A percentile compares a stretch with the other conserved stretches of the same genome.
Conservation (phyloP, 2,329 filamentous ascomycete genomes). For the Aureobasidium sp. region DNA sequence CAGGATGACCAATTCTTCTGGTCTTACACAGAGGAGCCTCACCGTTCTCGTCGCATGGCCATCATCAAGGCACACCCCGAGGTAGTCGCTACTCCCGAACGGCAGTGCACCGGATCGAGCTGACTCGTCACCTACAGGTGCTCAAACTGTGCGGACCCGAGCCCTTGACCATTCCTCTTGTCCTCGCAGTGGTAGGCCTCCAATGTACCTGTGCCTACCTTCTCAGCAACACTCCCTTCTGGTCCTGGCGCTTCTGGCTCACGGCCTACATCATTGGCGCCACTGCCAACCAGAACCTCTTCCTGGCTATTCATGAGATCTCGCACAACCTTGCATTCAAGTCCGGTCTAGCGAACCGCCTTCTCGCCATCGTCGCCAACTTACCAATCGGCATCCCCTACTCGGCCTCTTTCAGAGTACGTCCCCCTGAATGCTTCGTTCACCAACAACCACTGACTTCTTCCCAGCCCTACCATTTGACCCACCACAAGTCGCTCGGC, state of each 20-base stretch:
- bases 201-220: slow-evolving; percentile 71
- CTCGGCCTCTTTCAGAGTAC: slow-evolving; percentile 83
- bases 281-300: slow-evolving; percentile 95
- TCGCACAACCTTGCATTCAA: slow-evolving; percentile 94
- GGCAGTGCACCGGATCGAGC: not conserved
- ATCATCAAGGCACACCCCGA: slow-evolving; percentile 99
- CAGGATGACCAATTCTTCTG: slow-evolving; percentile 70
- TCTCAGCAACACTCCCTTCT: slow-evolving; percentile 66
- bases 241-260: slow-evolving; percentile 76
- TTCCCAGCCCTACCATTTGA: slow-evolving; percentile 80
- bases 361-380: slow-evolving; percentile 89
- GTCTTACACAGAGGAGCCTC: slow-evolving; percentile 98
- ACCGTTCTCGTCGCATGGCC: slow-evolving; percentile 77
- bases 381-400: slow-evolving; percentile 93
- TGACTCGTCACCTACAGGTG: slow-evolving; percentile 48
- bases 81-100: slow-evolving; percentile 40
- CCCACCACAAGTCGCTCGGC: slow-evolving; percentile 96
- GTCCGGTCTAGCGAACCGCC: slow-evolving; percentile 66
- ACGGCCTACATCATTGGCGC: slow-evolving; percentile 88
- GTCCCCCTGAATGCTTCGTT: slow-evolving; percentile 23
- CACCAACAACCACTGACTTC: not conserved
- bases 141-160: slow-evolving; percentile 96
- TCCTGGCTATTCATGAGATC: slow-evolving; percentile 97
- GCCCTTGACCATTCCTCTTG: slow-evolving; percentile 89
- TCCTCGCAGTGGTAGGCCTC: slow-evolving; percentile 70